Percentiles rank a stretch among this genome's conserved stretches.
phyloP scores from a whole-genome alignment of 371 early-diverging fungal genomes.

The Nematocida homosporus region DNA sequence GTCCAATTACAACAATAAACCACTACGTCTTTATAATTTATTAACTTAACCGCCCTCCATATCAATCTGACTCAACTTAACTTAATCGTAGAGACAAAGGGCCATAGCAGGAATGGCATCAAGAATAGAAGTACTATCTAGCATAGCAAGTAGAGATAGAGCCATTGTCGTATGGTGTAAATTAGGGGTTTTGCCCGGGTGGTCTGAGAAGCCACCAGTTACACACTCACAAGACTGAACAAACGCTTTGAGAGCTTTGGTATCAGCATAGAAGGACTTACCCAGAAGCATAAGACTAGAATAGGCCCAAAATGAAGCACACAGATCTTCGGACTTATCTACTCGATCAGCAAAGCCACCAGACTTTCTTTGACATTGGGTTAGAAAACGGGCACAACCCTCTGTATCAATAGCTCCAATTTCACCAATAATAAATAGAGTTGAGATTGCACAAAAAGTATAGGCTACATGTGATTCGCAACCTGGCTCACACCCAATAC shows the following conservation, averaged over 20 bases:
- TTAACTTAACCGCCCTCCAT: too few species aligned
- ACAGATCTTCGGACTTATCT: conserved; percentile 90
- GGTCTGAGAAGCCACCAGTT: conserved; percentile 87
- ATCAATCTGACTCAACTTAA: background rate
- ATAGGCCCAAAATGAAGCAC: conserved; percentile 97
- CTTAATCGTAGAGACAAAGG: conserved; percentile 37
- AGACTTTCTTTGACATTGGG: conserved; percentile 78
- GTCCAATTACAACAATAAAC: too few species aligned
- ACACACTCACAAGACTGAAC: conserved; percentile 76
- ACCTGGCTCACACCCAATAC: conserved; percentile 82
- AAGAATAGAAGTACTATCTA: conserved; percentile 36
- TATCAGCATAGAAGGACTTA: conserved; percentile 78
- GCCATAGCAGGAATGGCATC: conserved; percentile 57
- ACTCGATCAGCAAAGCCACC: conserved; percentile 95
- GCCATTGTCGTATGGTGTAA: conserved; percentile 94
- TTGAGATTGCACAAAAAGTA: conserved; percentile 79
- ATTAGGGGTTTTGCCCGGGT: conserved; percentile 82
- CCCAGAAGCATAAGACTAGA: conserved; percentile 79
- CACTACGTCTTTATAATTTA: too few species aligned
- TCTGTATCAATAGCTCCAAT: conserved; percentile 73
- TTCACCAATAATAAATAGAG: conserved; percentile 74
- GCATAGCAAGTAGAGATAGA: conserved; percentile 71
- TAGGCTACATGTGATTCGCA: conserved; percentile 85
- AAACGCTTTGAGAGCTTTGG: conserved; percentile 73
- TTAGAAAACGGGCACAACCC: conserved; percentile 80